phyloP scores from a whole-genome alignment of 768 basidiomycete species.

The Termitomyces bulborhizus region DNA sequence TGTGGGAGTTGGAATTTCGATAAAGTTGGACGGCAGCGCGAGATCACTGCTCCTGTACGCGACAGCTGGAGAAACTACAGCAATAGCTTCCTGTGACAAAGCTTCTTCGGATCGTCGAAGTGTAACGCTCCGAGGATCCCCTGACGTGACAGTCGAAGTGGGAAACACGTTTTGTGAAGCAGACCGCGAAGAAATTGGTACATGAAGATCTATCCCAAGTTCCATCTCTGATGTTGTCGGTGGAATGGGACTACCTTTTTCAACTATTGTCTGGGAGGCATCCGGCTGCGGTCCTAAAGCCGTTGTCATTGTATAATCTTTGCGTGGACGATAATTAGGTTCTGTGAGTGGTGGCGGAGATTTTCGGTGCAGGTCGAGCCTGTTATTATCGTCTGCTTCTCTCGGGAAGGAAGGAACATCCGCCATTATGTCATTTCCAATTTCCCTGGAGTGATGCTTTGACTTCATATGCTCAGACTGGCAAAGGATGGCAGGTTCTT shows the following conservation, averaged over 20 bases:
- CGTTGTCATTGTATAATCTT: background rate
- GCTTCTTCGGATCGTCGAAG: background rate
- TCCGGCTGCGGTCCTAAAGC: background rate
- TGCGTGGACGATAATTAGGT: background rate
- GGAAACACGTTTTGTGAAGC: background rate
- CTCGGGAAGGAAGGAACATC: constrained; percentile 1
- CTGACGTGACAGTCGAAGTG: background rate
- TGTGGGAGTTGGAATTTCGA: background rate
- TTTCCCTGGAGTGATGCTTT: background rate
- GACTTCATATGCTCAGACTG: background rate
- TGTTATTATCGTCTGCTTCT: constrained; percentile 23
- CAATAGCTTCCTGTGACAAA: background rate
- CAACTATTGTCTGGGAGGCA: background rate
- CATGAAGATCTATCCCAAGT: background rate
- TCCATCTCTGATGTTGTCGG: background rate
- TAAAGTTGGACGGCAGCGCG: background rate
- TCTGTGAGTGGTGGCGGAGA: constrained; percentile 16
- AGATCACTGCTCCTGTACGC: background rate
- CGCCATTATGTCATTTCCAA: background rate
- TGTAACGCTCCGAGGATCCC: background rate
- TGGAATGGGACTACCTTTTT: background rate
- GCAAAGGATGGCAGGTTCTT: background rate
- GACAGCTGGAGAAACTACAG: background rate
- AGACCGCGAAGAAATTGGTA: background rate
- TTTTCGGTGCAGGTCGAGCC: constrained; percentile 33